These are phyloP conservation scores for Basipetospora chlamydospora DNA, from an alignment of 2,329 filamentous ascomycete species.

Conservation along the genomic window DNA sequence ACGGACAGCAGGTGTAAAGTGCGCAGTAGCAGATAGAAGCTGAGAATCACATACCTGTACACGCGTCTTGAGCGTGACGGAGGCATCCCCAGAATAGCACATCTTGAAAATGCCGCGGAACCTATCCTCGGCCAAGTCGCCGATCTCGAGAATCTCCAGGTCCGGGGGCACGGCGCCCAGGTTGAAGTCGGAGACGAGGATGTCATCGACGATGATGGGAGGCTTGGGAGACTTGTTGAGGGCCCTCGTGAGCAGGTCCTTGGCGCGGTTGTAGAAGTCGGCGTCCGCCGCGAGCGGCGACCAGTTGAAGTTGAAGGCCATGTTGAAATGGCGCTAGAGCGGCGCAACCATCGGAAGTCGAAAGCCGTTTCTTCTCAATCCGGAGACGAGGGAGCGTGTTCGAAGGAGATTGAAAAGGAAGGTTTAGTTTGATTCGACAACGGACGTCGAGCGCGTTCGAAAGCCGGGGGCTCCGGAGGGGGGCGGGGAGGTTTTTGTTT, in stretches of 20 bases:
- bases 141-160: conserved; percentile 93
- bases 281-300: conserved; percentile 95
- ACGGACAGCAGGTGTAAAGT: too few relatives aligned
- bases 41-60: conserved; percentile 55
- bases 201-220: conserved; percentile 98
- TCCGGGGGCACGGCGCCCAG: conserved; percentile 88
- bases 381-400: too few relatives aligned
- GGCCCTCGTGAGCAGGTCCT: conserved; percentile 85
- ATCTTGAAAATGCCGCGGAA: conserved; percentile 99
- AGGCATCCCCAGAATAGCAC: conserved; percentile 93
- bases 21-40: conserved; percentile 7
- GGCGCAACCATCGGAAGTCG: conserved; percentile 3
- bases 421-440: too few relatives aligned
- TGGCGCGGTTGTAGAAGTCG: conserved; percentile 74
- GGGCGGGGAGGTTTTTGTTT: too few relatives aligned
- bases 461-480: too few relatives aligned
- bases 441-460: too few relatives aligned
- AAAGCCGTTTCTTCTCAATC: background rate
- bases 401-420: too few relatives aligned
- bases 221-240: conserved; percentile 97
- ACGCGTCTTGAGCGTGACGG: conserved; percentile 83
- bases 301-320: conserved; percentile 99
- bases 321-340: conserved; percentile 37
- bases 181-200: conserved; percentile 95
- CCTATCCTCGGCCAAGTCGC: conserved; percentile 88